Conservation (phyloP, 345 rosid species). For the Eucalyptus microcorys region DNA sequence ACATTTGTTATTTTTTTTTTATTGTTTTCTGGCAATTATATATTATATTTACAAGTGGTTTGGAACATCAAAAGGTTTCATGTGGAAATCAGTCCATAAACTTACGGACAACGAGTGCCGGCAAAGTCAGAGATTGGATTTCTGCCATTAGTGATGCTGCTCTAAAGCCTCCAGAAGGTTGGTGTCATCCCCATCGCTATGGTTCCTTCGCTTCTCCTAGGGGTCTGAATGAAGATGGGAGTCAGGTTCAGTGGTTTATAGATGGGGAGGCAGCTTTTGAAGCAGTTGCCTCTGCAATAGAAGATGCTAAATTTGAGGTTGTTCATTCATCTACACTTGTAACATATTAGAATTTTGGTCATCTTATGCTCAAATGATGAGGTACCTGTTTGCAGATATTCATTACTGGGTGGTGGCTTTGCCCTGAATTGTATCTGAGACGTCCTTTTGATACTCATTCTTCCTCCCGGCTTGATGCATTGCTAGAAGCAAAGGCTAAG, state of each 20-base stretch:
- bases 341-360: neutral
- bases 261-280: constrained; percentile 91
- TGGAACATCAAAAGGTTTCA: constrained; percentile 28
- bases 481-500: constrained; percentile 79
- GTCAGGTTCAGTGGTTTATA: constrained; percentile 87
- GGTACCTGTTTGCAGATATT: constrained; percentile 42
- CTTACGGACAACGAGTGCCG: constrained; percentile 41
- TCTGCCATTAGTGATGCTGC: constrained; percentile 56
- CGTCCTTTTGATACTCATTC: constrained; percentile 67
- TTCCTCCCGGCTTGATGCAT: constrained; percentile 56
- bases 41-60: neutral
- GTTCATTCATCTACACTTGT: neutral
- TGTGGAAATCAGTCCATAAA: constrained; percentile 53
- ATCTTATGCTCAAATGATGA: neutral
- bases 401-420: constrained; percentile 98
- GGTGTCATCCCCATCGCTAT: constrained; percentile 73
- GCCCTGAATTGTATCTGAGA: constrained; percentile 84
- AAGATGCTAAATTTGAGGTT: constrained; percentile 84
- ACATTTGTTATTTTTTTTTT: neutral
- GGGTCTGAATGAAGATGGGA: constrained; percentile 75
- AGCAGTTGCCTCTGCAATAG: constrained; percentile 77
- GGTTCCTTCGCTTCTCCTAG: constrained; percentile 77
- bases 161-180: constrained; percentile 36
- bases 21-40: neutral
- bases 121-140: constrained; percentile 72